Evolutionary conservation across 176 grass and related monocot species (phyloP).

Genomic region (Lolium perenne): DNA sequence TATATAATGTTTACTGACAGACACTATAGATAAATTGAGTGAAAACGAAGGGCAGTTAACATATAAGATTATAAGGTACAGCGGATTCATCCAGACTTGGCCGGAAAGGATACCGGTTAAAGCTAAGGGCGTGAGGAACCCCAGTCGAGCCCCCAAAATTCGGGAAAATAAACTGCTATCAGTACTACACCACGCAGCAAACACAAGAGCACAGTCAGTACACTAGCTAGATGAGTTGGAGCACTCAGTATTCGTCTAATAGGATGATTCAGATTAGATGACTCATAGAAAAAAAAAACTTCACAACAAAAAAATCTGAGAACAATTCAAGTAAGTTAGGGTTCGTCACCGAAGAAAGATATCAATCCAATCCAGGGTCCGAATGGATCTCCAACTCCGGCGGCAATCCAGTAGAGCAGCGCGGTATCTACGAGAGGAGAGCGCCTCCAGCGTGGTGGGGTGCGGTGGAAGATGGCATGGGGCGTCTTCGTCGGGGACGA

Average conservation of each 20-base stretch:
- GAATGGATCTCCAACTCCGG: not conserved
- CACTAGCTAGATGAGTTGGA: not conserved
- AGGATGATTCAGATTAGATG: not conserved
- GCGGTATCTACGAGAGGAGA: not conserved
- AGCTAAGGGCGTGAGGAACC: not conserved
- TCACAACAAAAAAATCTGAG: not conserved
- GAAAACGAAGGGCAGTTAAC: not conserved
- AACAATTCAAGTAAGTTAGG: not conserved
- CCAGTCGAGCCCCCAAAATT: not conserved
- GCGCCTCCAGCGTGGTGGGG: not conserved
- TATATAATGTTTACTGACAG: not conserved
- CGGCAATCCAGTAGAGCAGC: not conserved
- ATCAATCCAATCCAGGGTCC: not conserved
- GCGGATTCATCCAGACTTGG: not conserved
- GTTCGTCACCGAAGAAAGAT: slow-evolving; percentile 21
- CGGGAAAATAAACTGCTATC: not conserved
- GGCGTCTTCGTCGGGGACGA: not conserved
- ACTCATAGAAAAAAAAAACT: not conserved
- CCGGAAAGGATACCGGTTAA: not conserved
- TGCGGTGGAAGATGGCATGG: not conserved
- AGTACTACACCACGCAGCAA: not conserved
- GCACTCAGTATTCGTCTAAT: not conserved
- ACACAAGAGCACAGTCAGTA: not conserved
- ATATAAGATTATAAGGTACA: not conserved
- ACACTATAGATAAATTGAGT: not conserved